phyloP scores from a whole-genome alignment of 768 basidiomycete species.

The Amanita phalloides region DNA sequence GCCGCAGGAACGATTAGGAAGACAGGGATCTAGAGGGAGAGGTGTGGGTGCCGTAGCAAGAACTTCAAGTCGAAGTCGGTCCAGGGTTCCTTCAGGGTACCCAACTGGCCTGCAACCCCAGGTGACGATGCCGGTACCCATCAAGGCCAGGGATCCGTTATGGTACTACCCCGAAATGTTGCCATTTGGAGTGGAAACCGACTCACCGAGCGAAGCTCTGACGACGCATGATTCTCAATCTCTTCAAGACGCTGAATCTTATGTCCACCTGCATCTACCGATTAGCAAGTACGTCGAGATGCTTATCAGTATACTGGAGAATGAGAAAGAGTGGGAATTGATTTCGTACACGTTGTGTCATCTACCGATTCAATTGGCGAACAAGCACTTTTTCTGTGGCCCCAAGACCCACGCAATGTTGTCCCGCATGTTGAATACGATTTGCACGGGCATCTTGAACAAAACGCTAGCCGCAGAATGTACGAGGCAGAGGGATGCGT shows the following conservation, averaged over 20 bases:
- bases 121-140: slow-evolving; percentile 6
- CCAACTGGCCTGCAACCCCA: not conserved
- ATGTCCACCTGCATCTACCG: slow-evolving; percentile 38
- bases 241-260: slow-evolving; percentile 16
- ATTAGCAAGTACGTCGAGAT: slow-evolving; percentile 63
- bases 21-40: slow-evolving; percentile 42
- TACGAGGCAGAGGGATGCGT: slow-evolving; percentile 62
- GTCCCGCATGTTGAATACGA: slow-evolving; percentile 44
- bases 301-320: slow-evolving; percentile 55
- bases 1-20: slow-evolving; percentile 40
- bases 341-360: slow-evolving; percentile 87
- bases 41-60: slow-evolving; percentile 30
- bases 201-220: slow-evolving; percentile 58
- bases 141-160: slow-evolving; percentile 33
- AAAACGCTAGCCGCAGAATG: slow-evolving; percentile 46
- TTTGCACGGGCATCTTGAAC: slow-evolving; percentile 58
- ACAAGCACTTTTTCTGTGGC: slow-evolving; percentile 96
- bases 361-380: slow-evolving; percentile 82
- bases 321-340: slow-evolving; percentile 85
- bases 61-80: slow-evolving; percentile 44
- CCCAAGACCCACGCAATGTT: slow-evolving; percentile 62
- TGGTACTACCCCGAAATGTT: slow-evolving; percentile 65
- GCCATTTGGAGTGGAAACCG: slow-evolving; percentile 46
- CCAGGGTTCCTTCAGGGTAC: slow-evolving; percentile 26
- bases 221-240: slow-evolving; percentile 53